Evolutionary conservation across 2,329 filamentous ascomycete genomes (phyloP).

Genomic region (Hypoxylon sp.): DNA sequence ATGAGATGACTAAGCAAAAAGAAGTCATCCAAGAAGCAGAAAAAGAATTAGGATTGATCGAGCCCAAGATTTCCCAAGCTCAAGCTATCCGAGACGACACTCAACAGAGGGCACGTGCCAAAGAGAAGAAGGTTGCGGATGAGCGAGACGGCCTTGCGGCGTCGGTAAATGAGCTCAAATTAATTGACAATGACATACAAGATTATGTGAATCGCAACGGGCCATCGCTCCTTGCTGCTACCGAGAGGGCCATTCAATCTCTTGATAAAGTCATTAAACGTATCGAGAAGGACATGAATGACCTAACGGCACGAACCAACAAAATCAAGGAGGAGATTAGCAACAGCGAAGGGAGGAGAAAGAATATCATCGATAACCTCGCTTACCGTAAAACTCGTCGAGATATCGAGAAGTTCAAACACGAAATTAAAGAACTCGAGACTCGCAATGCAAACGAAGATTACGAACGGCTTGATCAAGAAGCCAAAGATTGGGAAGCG

Average conservation of each 20-base stretch:
- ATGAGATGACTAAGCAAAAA: constrained; percentile 76
- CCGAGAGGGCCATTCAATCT: constrained; percentile 76
- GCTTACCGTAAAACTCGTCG: constrained; percentile 83
- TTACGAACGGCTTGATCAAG: constrained; percentile 78
- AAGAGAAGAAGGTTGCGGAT: constrained; percentile 79
- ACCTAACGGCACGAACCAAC: constrained; percentile 79
- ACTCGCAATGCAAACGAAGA: constrained; percentile 86
- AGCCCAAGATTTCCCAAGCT: constrained; percentile 81
- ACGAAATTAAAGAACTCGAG: constrained; percentile 81
- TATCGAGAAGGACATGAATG: constrained; percentile 76
- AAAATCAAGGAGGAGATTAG: constrained; percentile 82
- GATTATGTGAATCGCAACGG: constrained; percentile 84
- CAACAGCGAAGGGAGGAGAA: constrained; percentile 85
- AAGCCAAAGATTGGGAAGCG: constrained; percentile 77
- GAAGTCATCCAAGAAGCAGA: constrained; percentile 79
- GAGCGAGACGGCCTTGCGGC: constrained; percentile 80
- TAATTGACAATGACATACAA: constrained; percentile 82
- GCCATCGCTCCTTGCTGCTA: constrained; percentile 76
- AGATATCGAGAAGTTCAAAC: constrained; percentile 75
- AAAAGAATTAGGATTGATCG: constrained; percentile 78
- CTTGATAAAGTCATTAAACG: constrained; percentile 76
- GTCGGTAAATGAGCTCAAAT: constrained; percentile 82
- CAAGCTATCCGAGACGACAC: constrained; percentile 84
- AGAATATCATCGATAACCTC: constrained; percentile 90
- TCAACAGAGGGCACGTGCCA: constrained; percentile 76